Conservation (phyloP, 768 basidiomycete species). For the Leccinum rimulosum region DNA sequence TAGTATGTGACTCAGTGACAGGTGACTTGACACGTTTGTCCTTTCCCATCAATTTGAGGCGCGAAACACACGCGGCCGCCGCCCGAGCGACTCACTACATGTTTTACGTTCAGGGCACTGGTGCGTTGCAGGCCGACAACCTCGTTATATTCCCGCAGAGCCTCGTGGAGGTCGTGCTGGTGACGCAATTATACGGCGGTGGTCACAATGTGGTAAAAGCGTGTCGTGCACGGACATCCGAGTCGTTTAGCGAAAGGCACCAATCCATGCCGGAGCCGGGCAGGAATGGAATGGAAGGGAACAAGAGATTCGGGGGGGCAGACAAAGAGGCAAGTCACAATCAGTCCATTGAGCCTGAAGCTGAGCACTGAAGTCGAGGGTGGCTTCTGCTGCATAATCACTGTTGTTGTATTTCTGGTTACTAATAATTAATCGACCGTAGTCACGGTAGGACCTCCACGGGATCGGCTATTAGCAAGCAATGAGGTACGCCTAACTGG, state of each 20-base stretch:
- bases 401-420: conserved; percentile 6
- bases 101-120: conserved; percentile 7
- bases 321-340: conserved; percentile 2
- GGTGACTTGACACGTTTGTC: conserved; percentile 10
- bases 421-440: conserved; percentile 1
- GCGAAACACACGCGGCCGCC: conserved; percentile 5
- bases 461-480: conserved; percentile 8
- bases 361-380: background rate
- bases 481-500: conserved; percentile 21
- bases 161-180: conserved; percentile 16
- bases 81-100: conserved; percentile 4
- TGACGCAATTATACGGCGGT: background rate
- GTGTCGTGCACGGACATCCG: conserved; percentile 9
- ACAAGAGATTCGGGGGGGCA: background rate
- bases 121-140: conserved; percentile 2
- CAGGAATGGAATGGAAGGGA: background rate
- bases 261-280: conserved; percentile 7
- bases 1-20: background rate
- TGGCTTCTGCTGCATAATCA: background rate
- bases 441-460: conserved; percentile 6
- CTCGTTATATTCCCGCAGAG: conserved; percentile 16
- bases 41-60: conserved; percentile 1
- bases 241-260: conserved; percentile 15
- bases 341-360: background rate
- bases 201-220: conserved; percentile 14